Evolutionary conservation across 768 basidiomycete genomes (phyloP).

Genomic region (Dioszegia hungarica): DNA sequence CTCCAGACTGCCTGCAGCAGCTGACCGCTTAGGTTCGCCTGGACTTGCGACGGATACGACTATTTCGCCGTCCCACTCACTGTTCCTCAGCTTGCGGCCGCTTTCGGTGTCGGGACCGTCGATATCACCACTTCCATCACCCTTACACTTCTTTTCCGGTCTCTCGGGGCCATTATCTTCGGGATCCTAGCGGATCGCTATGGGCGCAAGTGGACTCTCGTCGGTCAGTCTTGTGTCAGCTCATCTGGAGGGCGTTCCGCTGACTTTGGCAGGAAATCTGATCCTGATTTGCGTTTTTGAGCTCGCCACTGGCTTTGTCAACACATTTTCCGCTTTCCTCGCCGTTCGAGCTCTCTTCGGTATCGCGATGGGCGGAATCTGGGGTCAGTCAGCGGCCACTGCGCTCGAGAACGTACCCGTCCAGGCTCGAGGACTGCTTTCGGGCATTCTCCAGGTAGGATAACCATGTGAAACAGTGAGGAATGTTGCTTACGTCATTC

Average conservation of each 20-base stretch:
- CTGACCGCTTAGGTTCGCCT: constrained; percentile 63
- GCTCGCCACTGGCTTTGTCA: constrained; percentile 73
- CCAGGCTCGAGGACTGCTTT: constrained; percentile 75
- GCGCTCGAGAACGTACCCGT: constrained; percentile 79
- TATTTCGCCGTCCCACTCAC: constrained; percentile 64
- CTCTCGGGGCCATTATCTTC: constrained; percentile 62
- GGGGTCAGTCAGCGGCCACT: constrained; percentile 65
- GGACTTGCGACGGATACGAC: constrained; percentile 82
- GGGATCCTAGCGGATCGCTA: constrained; percentile 81
- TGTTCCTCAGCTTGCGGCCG: constrained; percentile 37
- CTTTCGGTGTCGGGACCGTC: constrained; percentile 30
- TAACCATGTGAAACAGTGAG: too few relatives aligned
- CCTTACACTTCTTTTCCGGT: constrained; percentile 85
- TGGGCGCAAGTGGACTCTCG: constrained; percentile 92
- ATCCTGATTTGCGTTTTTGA: constrained; percentile 67
- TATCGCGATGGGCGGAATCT: constrained; percentile 54
- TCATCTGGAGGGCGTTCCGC: too few relatives aligned
- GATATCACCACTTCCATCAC: constrained; percentile 58
- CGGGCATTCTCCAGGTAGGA: too few relatives aligned
- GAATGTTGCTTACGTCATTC: too few relatives aligned
- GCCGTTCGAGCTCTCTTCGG: constrained; percentile 72
- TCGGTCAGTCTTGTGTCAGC: constrained; percentile 53
- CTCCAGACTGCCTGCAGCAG: background rate
- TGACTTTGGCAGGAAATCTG: constrained; percentile 56
- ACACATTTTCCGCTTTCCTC: constrained; percentile 72